phyloP scores from a whole-genome alignment of 805 yeast species.

The Metschnikowia koreensis region DNA sequence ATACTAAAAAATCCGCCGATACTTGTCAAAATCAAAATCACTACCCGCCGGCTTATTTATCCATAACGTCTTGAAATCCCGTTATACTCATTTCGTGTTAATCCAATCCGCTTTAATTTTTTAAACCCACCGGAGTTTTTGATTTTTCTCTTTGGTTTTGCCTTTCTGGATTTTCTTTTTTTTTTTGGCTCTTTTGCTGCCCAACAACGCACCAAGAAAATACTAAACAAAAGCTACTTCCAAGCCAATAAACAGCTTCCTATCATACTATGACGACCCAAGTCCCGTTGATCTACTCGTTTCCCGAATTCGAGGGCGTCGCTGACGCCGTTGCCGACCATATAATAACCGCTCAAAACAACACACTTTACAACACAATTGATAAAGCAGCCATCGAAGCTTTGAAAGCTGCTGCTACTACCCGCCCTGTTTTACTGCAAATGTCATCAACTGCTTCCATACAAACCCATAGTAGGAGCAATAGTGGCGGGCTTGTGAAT shows the following conservation, averaged over 20 bases:
- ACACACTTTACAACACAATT: slow-evolving; percentile 50
- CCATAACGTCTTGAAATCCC: not conserved
- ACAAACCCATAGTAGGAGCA: slow-evolving; percentile 18
- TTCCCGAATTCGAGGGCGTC: slow-evolving; percentile 84
- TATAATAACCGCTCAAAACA: slow-evolving; percentile 82
- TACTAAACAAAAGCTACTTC: not conserved
- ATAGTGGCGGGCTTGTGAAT: slow-evolving; percentile 9
- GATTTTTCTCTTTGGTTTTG: not conserved
- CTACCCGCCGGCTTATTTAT: not conserved
- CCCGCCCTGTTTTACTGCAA: slow-evolving; percentile 15
- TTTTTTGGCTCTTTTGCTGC: not conserved
- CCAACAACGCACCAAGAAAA: not conserved
- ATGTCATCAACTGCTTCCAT: slow-evolving; percentile 12
- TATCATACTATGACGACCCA: slow-evolving; percentile 71
- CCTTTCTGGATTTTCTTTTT: not conserved
- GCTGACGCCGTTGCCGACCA: slow-evolving; percentile 98
- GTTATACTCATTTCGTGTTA: not conserved
- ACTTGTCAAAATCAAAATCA: not conserved
- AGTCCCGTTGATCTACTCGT: slow-evolving; percentile 89
- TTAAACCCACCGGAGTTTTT: not conserved
- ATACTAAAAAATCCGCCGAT: not conserved
- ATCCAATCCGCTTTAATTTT: not conserved
- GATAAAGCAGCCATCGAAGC: slow-evolving; percentile 33
- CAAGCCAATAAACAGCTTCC: not conserved
- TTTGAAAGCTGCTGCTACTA: slow-evolving; percentile 27